These are phyloP conservation scores for Tetrahymena elliotti DNA, from an alignment of 73 alveolate genomes.

Conservation along the genomic window DNA sequence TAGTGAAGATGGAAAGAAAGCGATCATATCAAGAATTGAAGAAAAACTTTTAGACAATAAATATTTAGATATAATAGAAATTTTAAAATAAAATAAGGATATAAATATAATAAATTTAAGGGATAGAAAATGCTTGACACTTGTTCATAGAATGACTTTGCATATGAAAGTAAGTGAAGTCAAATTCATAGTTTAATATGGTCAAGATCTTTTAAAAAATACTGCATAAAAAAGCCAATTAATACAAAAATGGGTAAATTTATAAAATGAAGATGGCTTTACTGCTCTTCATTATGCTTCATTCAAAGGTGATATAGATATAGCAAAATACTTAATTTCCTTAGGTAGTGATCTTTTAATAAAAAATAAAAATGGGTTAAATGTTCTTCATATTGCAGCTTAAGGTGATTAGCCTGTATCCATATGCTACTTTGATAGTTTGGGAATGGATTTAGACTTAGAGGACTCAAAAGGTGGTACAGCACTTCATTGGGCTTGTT, in stretches of 20 bases:
- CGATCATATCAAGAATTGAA: not conserved
- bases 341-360: conserved; percentile 74
- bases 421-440: conserved; percentile 70
- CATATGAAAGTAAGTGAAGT: not conserved
- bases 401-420: conserved; percentile 88
- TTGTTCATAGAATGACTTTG: not conserved
- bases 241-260: conserved; percentile 64
- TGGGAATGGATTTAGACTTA: conserved; percentile 53
- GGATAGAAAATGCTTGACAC: not conserved
- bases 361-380: conserved; percentile 78
- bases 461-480: conserved; percentile 77
- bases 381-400: conserved; percentile 95
- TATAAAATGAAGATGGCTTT: conserved; percentile 77
- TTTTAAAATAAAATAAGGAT: not conserved
- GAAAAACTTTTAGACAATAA: not conserved
- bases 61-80: not conserved
- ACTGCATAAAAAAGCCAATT: conserved; percentile 7
- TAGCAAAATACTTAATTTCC: conserved; percentile 66
- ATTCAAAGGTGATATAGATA: conserved; percentile 83
- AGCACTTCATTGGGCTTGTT: conserved; percentile 92
- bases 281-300: conserved; percentile 92
- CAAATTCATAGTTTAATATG: not conserved
- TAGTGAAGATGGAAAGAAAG: not conserved
- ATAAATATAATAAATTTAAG: not conserved
- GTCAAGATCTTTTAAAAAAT: not conserved